A percentile compares a stretch with the other conserved stretches of the same genome.
Evolutionary conservation across 2,329 filamentous ascomycete genomes (phyloP).

Genomic region (Penicillium sp.): DNA sequence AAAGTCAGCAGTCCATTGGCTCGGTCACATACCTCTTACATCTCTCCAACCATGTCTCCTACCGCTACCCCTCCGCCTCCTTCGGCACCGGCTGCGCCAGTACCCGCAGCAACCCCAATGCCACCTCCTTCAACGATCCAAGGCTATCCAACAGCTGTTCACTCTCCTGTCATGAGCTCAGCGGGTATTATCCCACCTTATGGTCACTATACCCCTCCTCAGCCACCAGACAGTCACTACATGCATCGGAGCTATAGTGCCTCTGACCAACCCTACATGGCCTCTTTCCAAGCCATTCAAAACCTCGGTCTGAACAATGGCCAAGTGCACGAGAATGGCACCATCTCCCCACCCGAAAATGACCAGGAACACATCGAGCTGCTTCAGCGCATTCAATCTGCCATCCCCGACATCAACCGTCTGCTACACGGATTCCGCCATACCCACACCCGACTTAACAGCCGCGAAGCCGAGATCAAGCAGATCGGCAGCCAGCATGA

Average conservation of each 20-base stretch:
- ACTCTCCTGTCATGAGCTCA: slow-evolving; percentile 40
- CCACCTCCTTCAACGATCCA: slow-evolving; percentile 28
- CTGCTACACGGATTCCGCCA: slow-evolving; percentile 51
- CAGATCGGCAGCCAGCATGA: slow-evolving; percentile 53
- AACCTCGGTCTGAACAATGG: slow-evolving; percentile 29
- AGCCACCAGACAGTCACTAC: slow-evolving; percentile 30
- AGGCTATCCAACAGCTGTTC: slow-evolving; percentile 34
- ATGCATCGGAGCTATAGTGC: slow-evolving; percentile 34
- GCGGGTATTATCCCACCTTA: slow-evolving; percentile 37
- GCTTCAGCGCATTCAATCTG: slow-evolving; percentile 47
- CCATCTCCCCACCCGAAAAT: slow-evolving; percentile 31
- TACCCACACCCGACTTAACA: slow-evolving; percentile 52
- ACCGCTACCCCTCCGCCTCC: slow-evolving; percentile 31
- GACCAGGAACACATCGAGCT: slow-evolving; percentile 42
- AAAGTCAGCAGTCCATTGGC: slow-evolving; percentile 41
- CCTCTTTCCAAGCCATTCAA: slow-evolving; percentile 35
- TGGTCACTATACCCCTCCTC: slow-evolving; percentile 35
- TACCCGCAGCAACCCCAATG: slow-evolving; percentile 11
- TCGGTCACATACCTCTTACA: slow-evolving; percentile 35
- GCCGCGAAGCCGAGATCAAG: slow-evolving; percentile 52
- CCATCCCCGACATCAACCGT: slow-evolving; percentile 50
- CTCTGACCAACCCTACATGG: slow-evolving; percentile 28
- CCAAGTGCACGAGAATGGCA: slow-evolving; percentile 32
- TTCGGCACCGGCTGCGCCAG: neutral
- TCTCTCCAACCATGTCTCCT: slow-evolving; percentile 39